phyloP scores from a whole-genome alignment of 352 stramenopile species.

The Peronospora belbahrii region DNA sequence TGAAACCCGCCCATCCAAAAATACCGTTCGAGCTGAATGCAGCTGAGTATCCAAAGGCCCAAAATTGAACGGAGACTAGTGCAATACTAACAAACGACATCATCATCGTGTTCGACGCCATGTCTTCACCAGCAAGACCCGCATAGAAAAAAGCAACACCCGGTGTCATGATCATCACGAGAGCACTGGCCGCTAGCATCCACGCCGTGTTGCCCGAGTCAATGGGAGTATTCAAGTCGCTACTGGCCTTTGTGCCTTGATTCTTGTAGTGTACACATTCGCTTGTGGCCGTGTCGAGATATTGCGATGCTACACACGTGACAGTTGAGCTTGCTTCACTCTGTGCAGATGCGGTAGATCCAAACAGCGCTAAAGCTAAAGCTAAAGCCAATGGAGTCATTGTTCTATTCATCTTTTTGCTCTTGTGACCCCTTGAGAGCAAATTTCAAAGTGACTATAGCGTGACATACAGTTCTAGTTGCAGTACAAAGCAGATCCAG shows the following conservation, averaged over 20 bases:
- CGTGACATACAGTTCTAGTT: too few species aligned
- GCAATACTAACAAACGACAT: constrained; percentile 78
- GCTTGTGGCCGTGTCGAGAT: constrained; percentile 23
- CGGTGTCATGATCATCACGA: constrained; percentile 74
- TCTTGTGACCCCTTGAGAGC: too few species aligned
- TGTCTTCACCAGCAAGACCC: constrained; percentile 63
- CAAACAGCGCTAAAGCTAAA: background rate
- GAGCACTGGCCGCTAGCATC: constrained; percentile 42
- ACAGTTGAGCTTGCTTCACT: constrained; percentile 21
- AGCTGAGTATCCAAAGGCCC: constrained; percentile 64
- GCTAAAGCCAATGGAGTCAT: too few species aligned
- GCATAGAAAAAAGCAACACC: constrained; percentile 80
- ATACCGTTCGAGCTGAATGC: constrained; percentile 53
- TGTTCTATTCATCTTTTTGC: too few species aligned
- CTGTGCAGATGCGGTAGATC: constrained; percentile 12
- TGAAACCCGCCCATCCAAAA: constrained; percentile 52
- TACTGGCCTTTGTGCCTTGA: constrained; percentile 30
- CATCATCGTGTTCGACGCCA: constrained; percentile 79
- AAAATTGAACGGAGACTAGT: constrained; percentile 74
- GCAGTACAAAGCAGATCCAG: background rate
- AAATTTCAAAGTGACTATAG: too few species aligned
- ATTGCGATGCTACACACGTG: constrained; percentile 25
- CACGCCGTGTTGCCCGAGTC: constrained; percentile 63
- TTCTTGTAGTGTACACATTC: constrained; percentile 32
- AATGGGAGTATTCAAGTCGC: constrained; percentile 25